A percentile compares a stretch with the other conserved stretches of the same genome.
These are phyloP conservation scores for Lipomyces sp. DNA, from an alignment of 805 yeast genomes.

Conservation along the genomic window DNA sequence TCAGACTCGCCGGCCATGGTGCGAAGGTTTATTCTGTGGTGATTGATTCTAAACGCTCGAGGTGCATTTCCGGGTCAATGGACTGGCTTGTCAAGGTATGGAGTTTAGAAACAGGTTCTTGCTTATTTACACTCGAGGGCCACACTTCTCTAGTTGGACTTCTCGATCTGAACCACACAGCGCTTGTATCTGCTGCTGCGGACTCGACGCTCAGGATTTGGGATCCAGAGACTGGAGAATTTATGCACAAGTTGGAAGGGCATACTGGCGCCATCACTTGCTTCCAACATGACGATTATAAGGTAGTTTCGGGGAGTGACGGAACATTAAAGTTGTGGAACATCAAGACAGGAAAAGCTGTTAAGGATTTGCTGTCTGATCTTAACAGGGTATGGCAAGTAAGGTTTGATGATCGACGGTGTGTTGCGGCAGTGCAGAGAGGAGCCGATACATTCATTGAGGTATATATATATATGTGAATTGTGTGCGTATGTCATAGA, in stretches of 20 bases:
- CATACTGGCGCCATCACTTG: constrained; percentile 90
- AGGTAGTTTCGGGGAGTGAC: constrained; percentile 88
- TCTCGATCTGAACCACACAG: constrained; percentile 73
- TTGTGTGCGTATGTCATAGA: constrained; percentile 51
- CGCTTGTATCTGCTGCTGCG: constrained; percentile 92
- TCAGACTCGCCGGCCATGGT: constrained; percentile 78
- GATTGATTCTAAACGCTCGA: constrained; percentile 70
- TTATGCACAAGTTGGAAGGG: constrained; percentile 72
- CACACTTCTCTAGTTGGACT: constrained; percentile 91
- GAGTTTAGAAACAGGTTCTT: constrained; percentile 79
- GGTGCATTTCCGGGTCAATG: constrained; percentile 90
- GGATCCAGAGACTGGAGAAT: constrained; percentile 77
- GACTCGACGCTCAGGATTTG: constrained; percentile 90
- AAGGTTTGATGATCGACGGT: constrained; percentile 76
- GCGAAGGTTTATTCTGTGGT: constrained; percentile 90
- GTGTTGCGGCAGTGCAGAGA: constrained; percentile 89
- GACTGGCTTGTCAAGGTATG: constrained; percentile 87
- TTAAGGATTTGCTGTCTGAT: constrained; percentile 71
- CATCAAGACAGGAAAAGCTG: constrained; percentile 72
- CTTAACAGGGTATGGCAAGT: constrained; percentile 96
- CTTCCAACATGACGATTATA: constrained; percentile 82
- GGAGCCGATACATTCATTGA: constrained; percentile 75
- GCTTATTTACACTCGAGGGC: constrained; percentile 74
- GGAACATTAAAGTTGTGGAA: constrained; percentile 88
- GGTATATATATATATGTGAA: constrained; percentile 54